phyloP scores from a whole-genome alignment of 768 basidiomycete genomes.

The Boletus edulis region DNA sequence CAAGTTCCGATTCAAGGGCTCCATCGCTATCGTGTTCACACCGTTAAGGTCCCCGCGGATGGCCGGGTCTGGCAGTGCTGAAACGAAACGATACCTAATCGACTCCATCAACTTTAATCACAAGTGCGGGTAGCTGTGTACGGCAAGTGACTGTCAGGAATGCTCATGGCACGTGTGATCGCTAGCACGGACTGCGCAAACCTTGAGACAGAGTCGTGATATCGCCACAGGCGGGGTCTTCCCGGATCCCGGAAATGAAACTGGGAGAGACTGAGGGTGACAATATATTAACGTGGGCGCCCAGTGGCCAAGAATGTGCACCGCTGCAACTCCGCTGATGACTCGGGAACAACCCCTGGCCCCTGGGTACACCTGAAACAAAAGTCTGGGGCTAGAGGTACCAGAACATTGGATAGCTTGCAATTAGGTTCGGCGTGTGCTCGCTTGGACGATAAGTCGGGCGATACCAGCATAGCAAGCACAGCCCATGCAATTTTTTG shows the following conservation, averaged over 20 bases:
- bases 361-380: slow-evolving; percentile 14
- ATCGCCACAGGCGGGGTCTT: slow-evolving; percentile 9
- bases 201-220: background rate
- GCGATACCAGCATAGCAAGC: background rate
- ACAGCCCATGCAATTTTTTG: background rate
- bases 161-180: slow-evolving; percentile 5
- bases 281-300: background rate
- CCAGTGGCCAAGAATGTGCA: background rate
- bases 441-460: background rate
- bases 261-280: background rate
- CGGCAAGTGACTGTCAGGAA: background rate
- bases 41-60: slow-evolving; percentile 16
- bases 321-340: slow-evolving; percentile 4
- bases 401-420: background rate
- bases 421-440: background rate
- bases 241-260: background rate
- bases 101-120: background rate
- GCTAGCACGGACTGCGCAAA: background rate
- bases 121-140: background rate
- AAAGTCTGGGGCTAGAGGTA: background rate
- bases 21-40: background rate
- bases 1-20: background rate
- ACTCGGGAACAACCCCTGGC: background rate
- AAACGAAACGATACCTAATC: slow-evolving; percentile 8
- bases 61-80: background rate